Evolutionary conservation across 352 stramenopile species (phyloP).

Genomic region (Phytophthora aleatoria): DNA sequence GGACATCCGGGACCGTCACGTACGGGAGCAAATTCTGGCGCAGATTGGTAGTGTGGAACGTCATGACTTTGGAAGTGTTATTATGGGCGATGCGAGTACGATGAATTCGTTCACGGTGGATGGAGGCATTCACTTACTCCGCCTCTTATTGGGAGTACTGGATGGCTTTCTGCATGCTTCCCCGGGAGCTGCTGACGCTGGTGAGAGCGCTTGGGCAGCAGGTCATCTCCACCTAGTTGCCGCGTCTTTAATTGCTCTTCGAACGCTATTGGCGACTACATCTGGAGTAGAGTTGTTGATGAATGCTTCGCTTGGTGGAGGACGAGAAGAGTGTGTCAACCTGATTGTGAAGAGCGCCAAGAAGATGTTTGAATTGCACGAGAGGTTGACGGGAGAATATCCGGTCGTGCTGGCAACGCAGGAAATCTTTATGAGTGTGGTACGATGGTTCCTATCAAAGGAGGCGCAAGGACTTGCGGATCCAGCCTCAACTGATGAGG

Average conservation of each 20-base stretch:
- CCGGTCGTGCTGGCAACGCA: slow-evolving; percentile 53
- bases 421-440: slow-evolving; percentile 59
- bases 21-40: slow-evolving; percentile 56
- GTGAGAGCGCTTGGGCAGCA: slow-evolving; percentile 33
- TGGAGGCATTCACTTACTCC: slow-evolving; percentile 58
- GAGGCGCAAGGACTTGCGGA: slow-evolving; percentile 43
- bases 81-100: not conserved
- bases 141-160: slow-evolving; percentile 54
- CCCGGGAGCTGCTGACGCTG: slow-evolving; percentile 8
- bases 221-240: slow-evolving; percentile 53
- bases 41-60: slow-evolving; percentile 24
- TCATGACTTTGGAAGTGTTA: not conserved
- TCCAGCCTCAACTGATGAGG: not conserved
- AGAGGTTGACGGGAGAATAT: slow-evolving; percentile 57
- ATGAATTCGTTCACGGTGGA: slow-evolving; percentile 35
- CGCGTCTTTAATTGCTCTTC: slow-evolving; percentile 49
- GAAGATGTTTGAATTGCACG: slow-evolving; percentile 67
- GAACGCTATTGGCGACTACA: slow-evolving; percentile 38
- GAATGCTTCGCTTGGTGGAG: slow-evolving; percentile 43
- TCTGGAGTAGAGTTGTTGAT: slow-evolving; percentile 52
- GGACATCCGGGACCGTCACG: slow-evolving; percentile 59
- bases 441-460: slow-evolving; percentile 60
- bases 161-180: slow-evolving; percentile 57
- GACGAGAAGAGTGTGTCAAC: slow-evolving; percentile 57
- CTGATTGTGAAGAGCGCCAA: slow-evolving; percentile 57